Evolutionary conservation across 1,284 basidiomycete species (phyloP).

Genomic region (Athelia psychrophila): DNA sequence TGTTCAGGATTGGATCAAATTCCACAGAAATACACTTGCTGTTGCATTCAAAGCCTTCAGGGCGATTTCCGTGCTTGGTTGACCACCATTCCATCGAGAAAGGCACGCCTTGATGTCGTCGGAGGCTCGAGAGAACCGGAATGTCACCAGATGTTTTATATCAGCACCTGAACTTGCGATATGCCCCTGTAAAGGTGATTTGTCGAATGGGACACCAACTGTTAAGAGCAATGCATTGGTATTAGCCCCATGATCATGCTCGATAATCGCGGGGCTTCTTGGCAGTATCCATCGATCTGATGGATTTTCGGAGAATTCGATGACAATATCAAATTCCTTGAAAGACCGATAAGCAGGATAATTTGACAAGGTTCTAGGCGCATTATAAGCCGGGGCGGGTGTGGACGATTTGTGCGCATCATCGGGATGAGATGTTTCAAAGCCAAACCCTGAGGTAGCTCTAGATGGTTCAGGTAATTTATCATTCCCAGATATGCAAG

Average conservation of each 20-base stretch:
- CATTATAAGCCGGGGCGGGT: slow-evolving; percentile 3
- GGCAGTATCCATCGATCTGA: slow-evolving; percentile 65
- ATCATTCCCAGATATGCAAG: slow-evolving; percentile 12
- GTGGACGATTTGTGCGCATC: slow-evolving; percentile 5
- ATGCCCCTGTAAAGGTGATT: slow-evolving; percentile 4
- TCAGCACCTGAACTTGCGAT: background rate
- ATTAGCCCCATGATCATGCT: slow-evolving; percentile 22
- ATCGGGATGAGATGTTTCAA: slow-evolving; percentile 9
- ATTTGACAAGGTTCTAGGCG: background rate
- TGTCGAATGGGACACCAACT: slow-evolving; percentile 31
- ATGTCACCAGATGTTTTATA: slow-evolving; percentile 37
- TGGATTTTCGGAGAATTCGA: slow-evolving; percentile 64
- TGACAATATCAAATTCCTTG: slow-evolving; percentile 61
- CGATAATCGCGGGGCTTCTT: slow-evolving; percentile 48
- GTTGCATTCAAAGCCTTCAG: slow-evolving; percentile 36
- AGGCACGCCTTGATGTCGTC: slow-evolving; percentile 51
- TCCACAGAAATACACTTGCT: slow-evolving; percentile 26
- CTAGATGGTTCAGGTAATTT: slow-evolving; percentile 5
- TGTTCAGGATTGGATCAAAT: background rate
- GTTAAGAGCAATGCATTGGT: slow-evolving; percentile 37
- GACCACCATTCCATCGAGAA: slow-evolving; percentile 53
- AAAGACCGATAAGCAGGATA: slow-evolving; percentile 17
- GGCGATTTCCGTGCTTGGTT: slow-evolving; percentile 42
- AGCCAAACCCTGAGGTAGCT: slow-evolving; percentile 4
- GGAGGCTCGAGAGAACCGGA: slow-evolving; percentile 45